A percentile compares a stretch with the other conserved stretches of the same genome.
Conservation (phyloP, 148 eudicot genomes). For the Spergularia marina region DNA sequence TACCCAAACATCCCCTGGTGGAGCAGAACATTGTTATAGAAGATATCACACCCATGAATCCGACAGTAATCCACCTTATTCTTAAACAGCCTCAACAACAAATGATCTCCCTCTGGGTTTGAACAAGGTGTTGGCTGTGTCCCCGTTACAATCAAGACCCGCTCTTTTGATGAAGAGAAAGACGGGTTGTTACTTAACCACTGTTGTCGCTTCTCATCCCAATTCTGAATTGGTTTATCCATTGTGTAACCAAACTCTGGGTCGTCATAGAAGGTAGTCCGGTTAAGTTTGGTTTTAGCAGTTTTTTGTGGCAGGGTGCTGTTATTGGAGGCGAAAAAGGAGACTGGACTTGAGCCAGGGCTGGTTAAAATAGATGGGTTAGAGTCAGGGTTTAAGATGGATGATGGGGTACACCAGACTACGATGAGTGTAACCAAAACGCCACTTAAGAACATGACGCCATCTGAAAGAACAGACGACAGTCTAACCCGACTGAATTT, state of each 20-base stretch:
- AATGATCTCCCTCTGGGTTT: conserved; percentile 58
- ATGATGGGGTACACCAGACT: background rate
- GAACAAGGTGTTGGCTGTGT: conserved; percentile 12
- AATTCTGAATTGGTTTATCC: conserved; percentile 8
- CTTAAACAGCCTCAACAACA: conserved; percentile 61
- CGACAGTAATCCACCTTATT: conserved; percentile 87
- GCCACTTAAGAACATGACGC: conserved; percentile 9
- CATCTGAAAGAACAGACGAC: conserved; percentile 6
- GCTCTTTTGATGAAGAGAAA: background rate
- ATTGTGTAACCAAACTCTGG: conserved; percentile 3
- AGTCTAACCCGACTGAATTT: background rate
- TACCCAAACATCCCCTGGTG: conserved; percentile 56
- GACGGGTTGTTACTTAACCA: background rate
- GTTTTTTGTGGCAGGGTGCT: background rate
- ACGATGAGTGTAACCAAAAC: background rate
- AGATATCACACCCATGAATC: conserved; percentile 65
- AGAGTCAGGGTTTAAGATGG: background rate
- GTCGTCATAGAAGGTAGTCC: conserved; percentile 12
- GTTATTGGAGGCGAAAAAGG: background rate
- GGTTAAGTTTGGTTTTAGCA: background rate
- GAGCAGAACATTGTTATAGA: conserved; percentile 68
- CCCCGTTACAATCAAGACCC: conserved; percentile 18
- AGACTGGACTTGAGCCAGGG: too few species aligned
- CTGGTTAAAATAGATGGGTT: too few species aligned
- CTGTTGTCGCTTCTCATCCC: conserved; percentile 17